These are phyloP conservation scores for Acer negundo DNA, from an alignment of 345 rosid species.

Conservation along the genomic window DNA sequence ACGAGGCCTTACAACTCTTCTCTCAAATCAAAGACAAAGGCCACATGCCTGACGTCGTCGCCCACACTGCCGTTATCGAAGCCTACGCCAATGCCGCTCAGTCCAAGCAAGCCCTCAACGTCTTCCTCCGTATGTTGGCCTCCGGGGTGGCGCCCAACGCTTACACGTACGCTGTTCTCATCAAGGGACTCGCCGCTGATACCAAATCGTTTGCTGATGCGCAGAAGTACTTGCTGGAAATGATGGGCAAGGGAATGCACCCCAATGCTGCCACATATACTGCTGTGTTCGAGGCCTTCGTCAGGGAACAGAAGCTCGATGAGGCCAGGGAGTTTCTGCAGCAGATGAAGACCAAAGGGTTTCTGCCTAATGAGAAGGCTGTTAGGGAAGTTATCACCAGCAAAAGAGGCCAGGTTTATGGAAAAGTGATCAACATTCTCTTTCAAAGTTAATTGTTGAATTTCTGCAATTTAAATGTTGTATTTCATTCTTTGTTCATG, in stretches of 20 bases:
- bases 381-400: conserved; percentile 43
- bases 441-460: conserved; percentile 29
- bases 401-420: conserved; percentile 47
- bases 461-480: background rate
- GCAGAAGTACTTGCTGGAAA: conserved; percentile 56
- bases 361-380: conserved; percentile 51
- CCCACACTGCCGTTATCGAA: conserved; percentile 71
- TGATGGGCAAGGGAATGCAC: conserved; percentile 60
- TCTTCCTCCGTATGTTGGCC: conserved; percentile 63
- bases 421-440: conserved; percentile 50
- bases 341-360: conserved; percentile 54
- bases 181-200: conserved; percentile 61
- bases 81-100: conserved; percentile 74
- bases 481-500: too few relatives aligned
- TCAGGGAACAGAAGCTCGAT: conserved; percentile 42
- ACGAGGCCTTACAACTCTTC: conserved; percentile 76
- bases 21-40: conserved; percentile 63
- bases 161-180: conserved; percentile 61
- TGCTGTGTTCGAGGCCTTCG: conserved; percentile 59
- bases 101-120: conserved; percentile 60
- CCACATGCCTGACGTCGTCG: conserved; percentile 73
- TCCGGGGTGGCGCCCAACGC: conserved; percentile 75
- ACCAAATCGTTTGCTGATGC: conserved; percentile 39
- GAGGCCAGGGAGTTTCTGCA: conserved; percentile 48
- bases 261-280: conserved; percentile 55